Conservation (phyloP, 306 rosid species). For the Cicer cuneatum region DNA sequence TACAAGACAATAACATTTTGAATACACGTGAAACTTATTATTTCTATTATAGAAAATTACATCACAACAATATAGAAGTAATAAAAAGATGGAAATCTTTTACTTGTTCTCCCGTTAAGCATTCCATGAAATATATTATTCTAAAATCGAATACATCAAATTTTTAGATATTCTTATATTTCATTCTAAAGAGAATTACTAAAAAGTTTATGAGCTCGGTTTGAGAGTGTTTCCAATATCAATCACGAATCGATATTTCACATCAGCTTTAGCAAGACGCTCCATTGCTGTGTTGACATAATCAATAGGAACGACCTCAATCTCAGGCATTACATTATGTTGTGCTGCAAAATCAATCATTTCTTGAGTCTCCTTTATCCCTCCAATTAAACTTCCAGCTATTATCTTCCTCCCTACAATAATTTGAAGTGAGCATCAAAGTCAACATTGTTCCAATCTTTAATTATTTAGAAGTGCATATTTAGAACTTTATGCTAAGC, state of each 20-base stretch:
- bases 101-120: too few relatives aligned
- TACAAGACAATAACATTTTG: too few relatives aligned
- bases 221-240: constrained; percentile 40
- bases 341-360: constrained; percentile 39
- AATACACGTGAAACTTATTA: too few relatives aligned
- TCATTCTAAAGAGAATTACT: neutral
- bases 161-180: too few relatives aligned
- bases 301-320: constrained; percentile 32
- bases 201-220: constrained; percentile 3
- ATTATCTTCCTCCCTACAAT: constrained; percentile 34
- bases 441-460: neutral
- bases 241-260: constrained; percentile 39
- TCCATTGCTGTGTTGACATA: constrained; percentile 38
- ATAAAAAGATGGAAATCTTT: too few relatives aligned
- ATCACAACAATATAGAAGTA: too few relatives aligned
- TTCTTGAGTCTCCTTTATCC: constrained; percentile 36
- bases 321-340: constrained; percentile 33
- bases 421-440: neutral
- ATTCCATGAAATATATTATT: too few relatives aligned
- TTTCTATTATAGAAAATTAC: too few relatives aligned
- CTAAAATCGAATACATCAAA: too few relatives aligned
- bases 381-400: constrained; percentile 22
- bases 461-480: neutral
- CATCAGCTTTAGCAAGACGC: constrained; percentile 33
- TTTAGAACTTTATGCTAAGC: too few relatives aligned